Conservation (phyloP, 192 early-diverging fungal species). For the Entomortierella chlamydospora region DNA sequence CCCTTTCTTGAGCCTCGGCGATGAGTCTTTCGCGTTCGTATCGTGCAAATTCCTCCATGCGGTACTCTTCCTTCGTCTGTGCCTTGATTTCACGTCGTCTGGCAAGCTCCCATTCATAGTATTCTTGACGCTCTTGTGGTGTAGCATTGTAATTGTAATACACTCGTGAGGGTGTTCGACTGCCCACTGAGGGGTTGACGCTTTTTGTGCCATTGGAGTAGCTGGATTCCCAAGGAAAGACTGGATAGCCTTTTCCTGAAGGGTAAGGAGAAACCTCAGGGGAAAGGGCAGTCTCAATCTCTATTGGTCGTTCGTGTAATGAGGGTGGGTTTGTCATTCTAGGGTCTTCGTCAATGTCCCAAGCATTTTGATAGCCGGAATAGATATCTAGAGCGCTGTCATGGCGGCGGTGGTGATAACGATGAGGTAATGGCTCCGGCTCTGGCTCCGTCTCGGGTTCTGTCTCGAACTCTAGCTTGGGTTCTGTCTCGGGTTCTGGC, state of each 20-base stretch:
- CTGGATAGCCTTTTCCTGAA: slow-evolving; percentile 35
- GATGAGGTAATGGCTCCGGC: slow-evolving; percentile 28
- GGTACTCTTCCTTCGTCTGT: slow-evolving; percentile 14
- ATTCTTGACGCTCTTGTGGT: slow-evolving; percentile 17
- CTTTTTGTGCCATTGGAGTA: slow-evolving; percentile 22
- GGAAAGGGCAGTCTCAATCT: slow-evolving; percentile 19
- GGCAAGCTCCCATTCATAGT: slow-evolving; percentile 21
- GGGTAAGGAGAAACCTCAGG: slow-evolving; percentile 18
- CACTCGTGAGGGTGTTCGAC: slow-evolving; percentile 27
- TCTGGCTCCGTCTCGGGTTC: no score
- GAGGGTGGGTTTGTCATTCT: slow-evolving; percentile 17
- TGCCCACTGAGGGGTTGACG: slow-evolving; percentile 12
- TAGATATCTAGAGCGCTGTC: slow-evolving; percentile 17
- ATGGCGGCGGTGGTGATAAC: background rate
- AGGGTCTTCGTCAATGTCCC: slow-evolving; percentile 45
- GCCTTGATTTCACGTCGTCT: slow-evolving; percentile 30
- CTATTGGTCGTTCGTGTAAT: background rate
- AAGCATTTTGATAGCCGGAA: slow-evolving; percentile 45
- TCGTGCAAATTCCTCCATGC: slow-evolving; percentile 12
- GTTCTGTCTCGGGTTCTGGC: slow-evolving; percentile 27
- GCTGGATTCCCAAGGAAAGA: slow-evolving; percentile 48
- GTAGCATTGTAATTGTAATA: slow-evolving; percentile 43
- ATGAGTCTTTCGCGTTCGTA: slow-evolving; percentile 30
- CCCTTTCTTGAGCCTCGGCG: slow-evolving; percentile 27
- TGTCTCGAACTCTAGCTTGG: no score